These are phyloP conservation scores for Chrysanthemum lavandulifolium DNA, from an alignment of 129 eudicot species.

Conservation along the genomic window DNA sequence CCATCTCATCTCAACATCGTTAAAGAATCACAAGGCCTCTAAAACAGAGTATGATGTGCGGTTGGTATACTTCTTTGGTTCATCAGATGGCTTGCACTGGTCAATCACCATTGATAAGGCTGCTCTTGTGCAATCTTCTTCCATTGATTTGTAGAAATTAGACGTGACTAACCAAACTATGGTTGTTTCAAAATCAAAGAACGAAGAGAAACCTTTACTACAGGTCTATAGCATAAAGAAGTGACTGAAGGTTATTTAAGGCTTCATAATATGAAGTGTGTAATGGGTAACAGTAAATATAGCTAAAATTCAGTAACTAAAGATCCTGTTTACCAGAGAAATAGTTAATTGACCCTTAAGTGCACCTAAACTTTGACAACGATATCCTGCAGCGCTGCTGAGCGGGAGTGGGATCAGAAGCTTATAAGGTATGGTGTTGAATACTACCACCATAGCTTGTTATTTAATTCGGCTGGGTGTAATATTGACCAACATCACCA, in stretches of 20 bases:
- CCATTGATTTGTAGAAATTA: slow-evolving; percentile 28
- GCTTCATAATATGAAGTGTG: slow-evolving; percentile 48
- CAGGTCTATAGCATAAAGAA: slow-evolving; percentile 46
- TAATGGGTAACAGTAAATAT: background rate
- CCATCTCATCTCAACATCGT: slow-evolving; percentile 11
- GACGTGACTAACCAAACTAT: slow-evolving; percentile 31
- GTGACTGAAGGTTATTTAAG: slow-evolving; percentile 35
- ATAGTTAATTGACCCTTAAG: too few relatives aligned
- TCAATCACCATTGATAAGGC: slow-evolving; percentile 5
- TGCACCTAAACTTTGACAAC: background rate
- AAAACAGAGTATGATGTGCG: too few relatives aligned
- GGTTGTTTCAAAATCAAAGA: slow-evolving; percentile 33
- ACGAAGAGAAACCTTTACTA: slow-evolving; percentile 51
- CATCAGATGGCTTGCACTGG: slow-evolving; percentile 35
- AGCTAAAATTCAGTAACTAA: too few relatives aligned
- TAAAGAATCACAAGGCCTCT: background rate
- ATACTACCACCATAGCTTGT: background rate
- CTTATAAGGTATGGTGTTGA: slow-evolving; percentile 44
- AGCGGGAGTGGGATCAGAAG: slow-evolving; percentile 58
- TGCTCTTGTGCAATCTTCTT: slow-evolving; percentile 18
- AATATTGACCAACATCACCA: too few relatives aligned
- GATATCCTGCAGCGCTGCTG: slow-evolving; percentile 40
- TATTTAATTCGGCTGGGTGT: background rate
- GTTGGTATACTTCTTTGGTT: slow-evolving; percentile 11
- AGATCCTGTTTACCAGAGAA: too few relatives aligned